Base-by-base conservation (phyloP, 2,329 filamentous ascomycete species). In the Truncatella angustata region DNA sequence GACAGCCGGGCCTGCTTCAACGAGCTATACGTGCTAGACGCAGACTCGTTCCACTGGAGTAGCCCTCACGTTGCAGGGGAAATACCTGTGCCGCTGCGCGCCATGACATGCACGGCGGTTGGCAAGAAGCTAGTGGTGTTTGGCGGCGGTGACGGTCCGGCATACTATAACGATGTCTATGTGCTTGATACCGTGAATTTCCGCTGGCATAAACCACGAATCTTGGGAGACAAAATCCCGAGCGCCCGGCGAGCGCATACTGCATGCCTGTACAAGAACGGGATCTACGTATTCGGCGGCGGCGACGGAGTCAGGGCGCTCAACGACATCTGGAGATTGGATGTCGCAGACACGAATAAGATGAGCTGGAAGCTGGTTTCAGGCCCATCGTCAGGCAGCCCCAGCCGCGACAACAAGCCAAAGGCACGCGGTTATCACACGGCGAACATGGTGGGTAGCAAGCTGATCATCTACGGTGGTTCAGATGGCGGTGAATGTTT, bases 401-500 rank as follows among this genome's bases (percentile, higher is more conserved):
- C 58, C 2, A 44, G 49, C 11, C 56, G 54, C 20, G 59, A 60
- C 40, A 58, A 53, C 30, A 58, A 77, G 43, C 85, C 85, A 18
- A 85, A 84, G 63, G 82, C 85, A 18, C 73, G 85, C 45, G 85
- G 85, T 48, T 88, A 88, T 64, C 85, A 88, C 66, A 88, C 85
- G 4, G 85, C 85, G 57, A 88, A 88, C 64, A 87, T 88, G 79
- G 84, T 88, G 39, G 85, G 84, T 57, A 80, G 79, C 68, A 88
- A 88, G 70, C 79, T 88, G 55, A 87, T 88, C 66, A 84, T 88
- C 60, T 88, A 81, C 64, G 85, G 85, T 35, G 85, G 85, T 30
- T 86, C 82, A 3, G 85, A 88, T 64, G 85, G 85, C 57, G 83
- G 82, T 48, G 84, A 88, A 68, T 88, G 85, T 69, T 88, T 88